These are phyloP conservation scores for Senecio squalidus DNA, from an alignment of 140 eudicot species.

Conservation along the genomic window DNA sequence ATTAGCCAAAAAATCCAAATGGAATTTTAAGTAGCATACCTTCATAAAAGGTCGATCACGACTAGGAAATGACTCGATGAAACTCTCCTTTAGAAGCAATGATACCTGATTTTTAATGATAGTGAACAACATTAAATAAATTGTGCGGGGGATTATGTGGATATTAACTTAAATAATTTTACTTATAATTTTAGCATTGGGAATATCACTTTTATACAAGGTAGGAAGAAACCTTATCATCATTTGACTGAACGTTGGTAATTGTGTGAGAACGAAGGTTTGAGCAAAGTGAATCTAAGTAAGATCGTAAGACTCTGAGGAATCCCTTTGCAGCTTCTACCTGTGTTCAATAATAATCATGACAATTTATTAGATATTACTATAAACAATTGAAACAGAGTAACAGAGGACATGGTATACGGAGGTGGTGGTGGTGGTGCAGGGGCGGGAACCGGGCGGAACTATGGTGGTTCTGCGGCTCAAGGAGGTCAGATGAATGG, in stretches of 20 bases:
- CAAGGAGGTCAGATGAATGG: conserved; percentile 68
- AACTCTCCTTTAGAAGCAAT: conserved; percentile 90
- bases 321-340: conserved; percentile 87
- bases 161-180: no score
- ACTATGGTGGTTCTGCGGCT: conserved; percentile 35
- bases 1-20: no score
- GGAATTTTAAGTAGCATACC: conserved; percentile 37
- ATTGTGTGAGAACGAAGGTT: conserved; percentile 91
- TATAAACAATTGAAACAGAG: no score
- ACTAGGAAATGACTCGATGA: conserved; percentile 86
- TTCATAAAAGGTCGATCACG: conserved; percentile 91
- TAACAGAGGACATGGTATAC: no score
- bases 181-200: no score
- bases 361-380: background rate
- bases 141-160: background rate
- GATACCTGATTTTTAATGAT: conserved; percentile 59
- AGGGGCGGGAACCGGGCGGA: conserved; percentile 34
- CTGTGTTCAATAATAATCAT: conserved; percentile 32
- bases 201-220: background rate
- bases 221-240: conserved; percentile 63
- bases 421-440: no score
- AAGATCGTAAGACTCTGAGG: conserved; percentile 53
- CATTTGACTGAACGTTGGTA: conserved; percentile 91
- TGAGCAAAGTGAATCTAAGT: conserved; percentile 79
- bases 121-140: background rate